Conservation (phyloP, 371 early-diverging fungal genomes). For the Mortierella sp. region DNA sequence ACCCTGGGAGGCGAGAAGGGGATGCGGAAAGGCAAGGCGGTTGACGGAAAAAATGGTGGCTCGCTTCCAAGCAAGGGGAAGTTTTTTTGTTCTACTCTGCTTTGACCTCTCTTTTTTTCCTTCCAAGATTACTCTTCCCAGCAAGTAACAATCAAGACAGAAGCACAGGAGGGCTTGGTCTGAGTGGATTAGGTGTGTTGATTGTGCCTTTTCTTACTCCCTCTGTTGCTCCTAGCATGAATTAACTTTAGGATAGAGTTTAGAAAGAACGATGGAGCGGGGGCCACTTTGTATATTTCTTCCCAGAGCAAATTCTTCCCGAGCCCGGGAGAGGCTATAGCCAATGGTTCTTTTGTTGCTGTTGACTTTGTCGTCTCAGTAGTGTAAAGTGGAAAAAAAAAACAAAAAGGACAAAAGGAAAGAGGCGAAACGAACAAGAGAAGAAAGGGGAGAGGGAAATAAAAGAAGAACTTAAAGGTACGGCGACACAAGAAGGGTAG, state of each 20-base stretch:
- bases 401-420: not conserved
- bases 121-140: not conserved
- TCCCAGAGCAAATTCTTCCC: slow-evolving; percentile 4
- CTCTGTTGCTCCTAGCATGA: not conserved
- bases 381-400: not conserved
- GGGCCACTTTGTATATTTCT: not conserved
- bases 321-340: not conserved
- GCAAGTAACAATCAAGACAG: not conserved
- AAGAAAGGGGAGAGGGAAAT: no score
- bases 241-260: slow-evolving; percentile 1
- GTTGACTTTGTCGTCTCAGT: no score
- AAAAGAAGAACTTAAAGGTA: not conserved
- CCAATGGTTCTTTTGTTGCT: not conserved
- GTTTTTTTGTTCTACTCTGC: not conserved
- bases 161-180: not conserved
- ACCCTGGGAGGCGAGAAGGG: not conserved
- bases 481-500: not conserved
- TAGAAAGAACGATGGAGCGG: not conserved
- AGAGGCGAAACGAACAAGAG: not conserved
- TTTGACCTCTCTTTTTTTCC: not conserved
- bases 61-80: not conserved
- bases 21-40: not conserved
- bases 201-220: not conserved
- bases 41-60: not conserved
- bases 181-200: not conserved